Conservation (phyloP, 768 basidiomycete species). For the Termitomyces sp. region DNA sequence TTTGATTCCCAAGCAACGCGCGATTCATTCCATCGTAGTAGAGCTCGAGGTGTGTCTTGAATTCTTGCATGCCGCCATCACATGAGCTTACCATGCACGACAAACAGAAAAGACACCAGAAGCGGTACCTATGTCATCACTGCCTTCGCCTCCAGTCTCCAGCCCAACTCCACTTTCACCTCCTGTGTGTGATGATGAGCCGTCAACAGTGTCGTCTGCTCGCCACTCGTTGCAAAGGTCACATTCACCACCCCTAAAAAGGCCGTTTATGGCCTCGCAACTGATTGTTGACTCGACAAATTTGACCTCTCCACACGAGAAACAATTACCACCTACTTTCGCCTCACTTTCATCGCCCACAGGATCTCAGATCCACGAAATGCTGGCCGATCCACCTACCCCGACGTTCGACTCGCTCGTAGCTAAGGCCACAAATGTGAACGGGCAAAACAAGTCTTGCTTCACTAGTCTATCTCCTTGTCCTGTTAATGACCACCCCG, state of each 20-base stretch:
- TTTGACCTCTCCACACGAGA: neutral
- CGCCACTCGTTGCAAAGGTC: neutral
- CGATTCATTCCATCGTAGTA: neutral
- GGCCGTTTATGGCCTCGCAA: neutral
- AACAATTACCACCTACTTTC: constrained; percentile 17
- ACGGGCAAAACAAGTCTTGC: neutral
- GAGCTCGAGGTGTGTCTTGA: constrained; percentile 3
- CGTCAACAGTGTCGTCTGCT: neutral
- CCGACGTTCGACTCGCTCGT: constrained; percentile 17
- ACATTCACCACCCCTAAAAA: neutral
- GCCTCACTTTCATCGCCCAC: constrained; percentile 21
- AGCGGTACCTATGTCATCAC: constrained; percentile 18
- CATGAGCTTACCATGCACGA: neutral
- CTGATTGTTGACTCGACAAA: neutral
- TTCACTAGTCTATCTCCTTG: neutral
- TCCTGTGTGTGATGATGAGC: neutral
- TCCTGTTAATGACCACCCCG: neutral
- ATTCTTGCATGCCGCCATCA: too few relatives aligned
- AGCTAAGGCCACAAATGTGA: constrained; percentile 5
- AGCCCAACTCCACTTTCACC: constrained; percentile 18
- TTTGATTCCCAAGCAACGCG: neutral
- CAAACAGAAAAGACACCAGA: constrained; percentile 2
- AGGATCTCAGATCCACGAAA: constrained; percentile 6
- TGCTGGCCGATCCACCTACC: constrained; percentile 10
- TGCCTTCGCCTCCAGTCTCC: constrained; percentile 29